These are phyloP conservation scores for Jacaranda mimosifolia DNA, from an alignment of 257 asterid species.

Conservation along the genomic window DNA sequence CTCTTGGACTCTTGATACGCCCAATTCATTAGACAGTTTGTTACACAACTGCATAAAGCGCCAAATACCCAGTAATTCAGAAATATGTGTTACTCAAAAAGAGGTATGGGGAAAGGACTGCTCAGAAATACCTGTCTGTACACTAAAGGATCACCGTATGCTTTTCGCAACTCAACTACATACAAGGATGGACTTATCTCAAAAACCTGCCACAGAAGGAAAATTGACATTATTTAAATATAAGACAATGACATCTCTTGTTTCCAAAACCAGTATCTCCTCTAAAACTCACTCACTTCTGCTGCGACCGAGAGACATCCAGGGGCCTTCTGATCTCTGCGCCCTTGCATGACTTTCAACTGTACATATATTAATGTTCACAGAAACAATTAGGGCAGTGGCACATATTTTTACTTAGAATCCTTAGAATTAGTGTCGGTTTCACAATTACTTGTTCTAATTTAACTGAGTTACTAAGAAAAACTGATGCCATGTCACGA, in stretches of 20 bases:
- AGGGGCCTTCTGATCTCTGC: slow-evolving; percentile 57
- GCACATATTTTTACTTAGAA: neutral
- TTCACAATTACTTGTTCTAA: neutral
- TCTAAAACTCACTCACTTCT: slow-evolving; percentile 65
- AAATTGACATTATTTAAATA: slow-evolving; percentile 1
- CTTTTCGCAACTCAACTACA: slow-evolving; percentile 85
- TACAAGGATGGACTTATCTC: slow-evolving; percentile 85
- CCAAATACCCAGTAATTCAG: neutral
- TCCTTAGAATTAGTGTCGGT: neutral
- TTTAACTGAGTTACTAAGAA: neutral
- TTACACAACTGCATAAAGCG: slow-evolving; percentile 72
- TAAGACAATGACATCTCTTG: neutral
- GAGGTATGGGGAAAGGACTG: neutral
- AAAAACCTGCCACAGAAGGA: slow-evolving; percentile 64
- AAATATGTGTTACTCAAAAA: neutral
- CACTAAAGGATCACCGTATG: slow-evolving; percentile 66
- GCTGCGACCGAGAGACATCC: slow-evolving; percentile 74
- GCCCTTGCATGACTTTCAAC: slow-evolving; percentile 74
- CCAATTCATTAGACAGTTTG: slow-evolving; percentile 80
- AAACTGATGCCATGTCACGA: neutral
- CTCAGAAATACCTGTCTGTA: slow-evolving; percentile 75
- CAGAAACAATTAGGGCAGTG: neutral
- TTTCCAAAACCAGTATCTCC: neutral
- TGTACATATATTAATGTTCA: slow-evolving; percentile 41
- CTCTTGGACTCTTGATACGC: slow-evolving; percentile 63